Percentiles rank a stretch among this genome's conserved stretches.
Evolutionary conservation across 208 protist genomes (phyloP).

Genomic region (Trypanosoma avium): DNA sequence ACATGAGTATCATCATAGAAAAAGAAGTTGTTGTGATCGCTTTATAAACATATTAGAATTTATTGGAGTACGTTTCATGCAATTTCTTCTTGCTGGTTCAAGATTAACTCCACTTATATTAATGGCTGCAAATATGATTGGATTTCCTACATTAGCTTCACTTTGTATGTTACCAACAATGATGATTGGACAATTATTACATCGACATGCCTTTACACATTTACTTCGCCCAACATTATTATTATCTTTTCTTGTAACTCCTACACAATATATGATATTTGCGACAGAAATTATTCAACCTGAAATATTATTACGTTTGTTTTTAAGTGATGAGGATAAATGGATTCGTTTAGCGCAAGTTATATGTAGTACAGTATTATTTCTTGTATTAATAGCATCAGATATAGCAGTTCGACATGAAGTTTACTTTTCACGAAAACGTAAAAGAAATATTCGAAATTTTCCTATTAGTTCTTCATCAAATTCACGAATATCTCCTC

Average conservation of each 20-base stretch:
- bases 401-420: slow-evolving; percentile 2
- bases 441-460: too few species aligned
- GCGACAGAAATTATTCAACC: slow-evolving; percentile 3
- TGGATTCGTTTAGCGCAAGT: slow-evolving; percentile 18
- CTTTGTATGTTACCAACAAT: slow-evolving; percentile 22
- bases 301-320: slow-evolving; percentile 6
- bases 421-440: not conserved
- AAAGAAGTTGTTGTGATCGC: not conserved
- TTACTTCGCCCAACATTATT: slow-evolving; percentile 14
- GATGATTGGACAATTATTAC: slow-evolving; percentile 26
- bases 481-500: too few species aligned
- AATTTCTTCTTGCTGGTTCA: slow-evolving; percentile 3
- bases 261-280: slow-evolving; percentile 21
- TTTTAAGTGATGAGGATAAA: slow-evolving; percentile 13
- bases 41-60: not conserved
- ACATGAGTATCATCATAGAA: too few species aligned
- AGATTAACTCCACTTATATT: slow-evolving; percentile 17
- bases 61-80: slow-evolving; percentile 2
- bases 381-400: slow-evolving; percentile 15
- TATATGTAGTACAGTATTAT: slow-evolving; percentile 19
- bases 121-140: slow-evolving; percentile 27
- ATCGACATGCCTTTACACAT: not conserved
- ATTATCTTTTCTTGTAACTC: slow-evolving; percentile 9
- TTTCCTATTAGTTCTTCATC: not conserved
- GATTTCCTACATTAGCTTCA: slow-evolving; percentile 20